Evolutionary conservation across 2,329 filamentous ascomycete species (phyloP).

Genomic region (Phaeosphaeria sp.): DNA sequence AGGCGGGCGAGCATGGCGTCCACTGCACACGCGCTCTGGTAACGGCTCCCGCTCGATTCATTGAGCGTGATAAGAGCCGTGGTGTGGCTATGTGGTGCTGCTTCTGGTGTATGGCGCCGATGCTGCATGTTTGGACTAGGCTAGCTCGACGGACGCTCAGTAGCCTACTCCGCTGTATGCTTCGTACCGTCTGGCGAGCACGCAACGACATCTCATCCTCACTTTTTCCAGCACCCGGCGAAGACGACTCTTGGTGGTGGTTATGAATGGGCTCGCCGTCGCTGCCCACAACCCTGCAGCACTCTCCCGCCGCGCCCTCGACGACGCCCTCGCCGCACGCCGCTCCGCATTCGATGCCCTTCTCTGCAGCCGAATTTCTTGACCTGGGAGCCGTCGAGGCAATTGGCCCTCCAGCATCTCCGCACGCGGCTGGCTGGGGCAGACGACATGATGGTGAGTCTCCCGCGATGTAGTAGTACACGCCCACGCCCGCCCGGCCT

Average conservation of each 20-base stretch:
- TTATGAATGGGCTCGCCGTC: constrained; percentile 15
- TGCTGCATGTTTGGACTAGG: neutral
- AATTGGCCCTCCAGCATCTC: constrained; percentile 17
- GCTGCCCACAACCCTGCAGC: constrained; percentile 7
- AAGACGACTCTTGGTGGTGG: neutral
- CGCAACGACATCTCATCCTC: neutral
- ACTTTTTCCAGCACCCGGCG: neutral
- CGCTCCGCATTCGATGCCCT: constrained; percentile 18
- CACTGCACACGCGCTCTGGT: neutral
- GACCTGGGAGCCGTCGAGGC: constrained; percentile 25
- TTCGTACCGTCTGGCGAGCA: neutral
- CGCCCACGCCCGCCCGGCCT: too few species aligned
- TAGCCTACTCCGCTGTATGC: neutral
- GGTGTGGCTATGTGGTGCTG: neutral
- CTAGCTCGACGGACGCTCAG: neutral
- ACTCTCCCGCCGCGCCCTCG: constrained; percentile 6
- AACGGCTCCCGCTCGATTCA: neutral
- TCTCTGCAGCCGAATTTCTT: constrained; percentile 12
- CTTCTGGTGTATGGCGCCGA: neutral
- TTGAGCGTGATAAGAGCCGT: neutral
- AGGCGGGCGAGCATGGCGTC: neutral
- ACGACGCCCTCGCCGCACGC: neutral
- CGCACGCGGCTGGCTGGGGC: constrained; percentile 20
- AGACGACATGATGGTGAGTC: constrained; percentile 36
- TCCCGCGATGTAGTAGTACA: constrained; percentile 8